Evolutionary conservation across 352 stramenopile genomes (phyloP), one percentile per base, ranked within the genome.

Genomic region (Pythium oligandrum): DNA sequence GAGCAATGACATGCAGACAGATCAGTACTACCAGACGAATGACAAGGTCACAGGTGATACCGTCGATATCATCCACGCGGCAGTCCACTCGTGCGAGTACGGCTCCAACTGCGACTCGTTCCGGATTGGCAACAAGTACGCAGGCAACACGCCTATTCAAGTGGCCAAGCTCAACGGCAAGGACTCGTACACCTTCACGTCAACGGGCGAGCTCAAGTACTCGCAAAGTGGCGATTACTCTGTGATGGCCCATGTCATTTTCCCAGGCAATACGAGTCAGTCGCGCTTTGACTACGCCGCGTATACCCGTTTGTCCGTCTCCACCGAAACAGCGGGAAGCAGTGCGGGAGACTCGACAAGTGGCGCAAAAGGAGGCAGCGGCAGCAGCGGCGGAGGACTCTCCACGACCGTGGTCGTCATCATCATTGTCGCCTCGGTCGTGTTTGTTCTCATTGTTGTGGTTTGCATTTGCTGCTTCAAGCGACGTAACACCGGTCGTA

Each of bases 81-180:
- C 59, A 32, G 33, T 71, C 4, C 60, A 66, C 53, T 65, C 65
- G 48, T 73, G 65, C 36, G 53, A 38, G 39, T 66, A 64, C 38
- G 61, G 57, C 39, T 65, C 57, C 4, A 57, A 64, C 40, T 73
- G 65, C 51, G 65, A 73, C 26, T 57, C 65, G 30, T 73, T 73
- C 47, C 44, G 39, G 17, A 26, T 43, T 26, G 61, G 61, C 7
- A 57, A n/a, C 17, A 9, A 37, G 10, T 51, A 49, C 8, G 49
- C 64, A 33, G 57, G 63, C 45, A 61, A 63, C 49, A 70, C 65
- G 37, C 50, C 53, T 6, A 67, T 64, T 45, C 53, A 59, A 40
- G 46, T 68, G 8, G 65, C 48, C 40, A 58, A 57, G 38, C 64
- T 73, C 48, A 59, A 43, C 12, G 37, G 33, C 33, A 40, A 38